Evolutionary conservation across 1,284 basidiomycete genomes (phyloP).

Genomic region (Flammula alnicola): DNA sequence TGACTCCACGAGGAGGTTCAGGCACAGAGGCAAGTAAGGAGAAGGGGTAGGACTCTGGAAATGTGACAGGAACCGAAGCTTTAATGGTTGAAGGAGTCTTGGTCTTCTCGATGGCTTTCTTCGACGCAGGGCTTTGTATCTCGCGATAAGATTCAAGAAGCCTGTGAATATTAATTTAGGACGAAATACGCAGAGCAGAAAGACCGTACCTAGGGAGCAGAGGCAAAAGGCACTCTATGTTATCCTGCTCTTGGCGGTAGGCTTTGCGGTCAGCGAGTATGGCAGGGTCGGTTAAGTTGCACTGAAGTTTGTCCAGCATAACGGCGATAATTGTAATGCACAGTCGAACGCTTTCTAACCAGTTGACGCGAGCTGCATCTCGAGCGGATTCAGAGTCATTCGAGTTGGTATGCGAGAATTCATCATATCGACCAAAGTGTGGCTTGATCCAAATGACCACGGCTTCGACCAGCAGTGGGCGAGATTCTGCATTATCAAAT

Average conservation of each 20-base stretch:
- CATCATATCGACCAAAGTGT: slow-evolving; percentile 91
- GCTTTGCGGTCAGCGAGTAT: slow-evolving; percentile 65
- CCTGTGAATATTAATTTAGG: slow-evolving; percentile 41
- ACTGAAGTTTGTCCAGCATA: slow-evolving; percentile 90
- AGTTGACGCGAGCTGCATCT: slow-evolving; percentile 81
- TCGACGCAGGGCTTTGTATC: slow-evolving; percentile 70
- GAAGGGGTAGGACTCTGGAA: slow-evolving; percentile 94
- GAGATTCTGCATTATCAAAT: slow-evolving; percentile 83
- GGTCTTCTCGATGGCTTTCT: slow-evolving; percentile 72
- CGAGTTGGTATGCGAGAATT: slow-evolving; percentile 64
- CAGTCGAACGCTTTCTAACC: slow-evolving; percentile 90
- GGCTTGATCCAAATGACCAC: slow-evolving; percentile 95
- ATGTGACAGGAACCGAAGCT: slow-evolving; percentile 77
- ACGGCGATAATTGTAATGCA: slow-evolving; percentile 87
- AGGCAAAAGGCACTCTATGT: slow-evolving; percentile 89
- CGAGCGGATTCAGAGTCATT: slow-evolving; percentile 68
- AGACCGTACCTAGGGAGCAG: slow-evolving; percentile 77
- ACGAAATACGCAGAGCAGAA: slow-evolving; percentile 20
- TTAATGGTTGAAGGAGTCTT: slow-evolving; percentile 66
- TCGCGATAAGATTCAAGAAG: slow-evolving; percentile 89
- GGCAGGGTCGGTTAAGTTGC: slow-evolving; percentile 72
- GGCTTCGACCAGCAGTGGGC: slow-evolving; percentile 84
- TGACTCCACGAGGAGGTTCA: slow-evolving; percentile 51
- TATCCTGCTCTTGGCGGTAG: slow-evolving; percentile 87
- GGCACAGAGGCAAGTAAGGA: slow-evolving; percentile 77